Evolutionary conservation across 805 yeast genomes (phyloP).

Genomic region (Candida germanica): DNA sequence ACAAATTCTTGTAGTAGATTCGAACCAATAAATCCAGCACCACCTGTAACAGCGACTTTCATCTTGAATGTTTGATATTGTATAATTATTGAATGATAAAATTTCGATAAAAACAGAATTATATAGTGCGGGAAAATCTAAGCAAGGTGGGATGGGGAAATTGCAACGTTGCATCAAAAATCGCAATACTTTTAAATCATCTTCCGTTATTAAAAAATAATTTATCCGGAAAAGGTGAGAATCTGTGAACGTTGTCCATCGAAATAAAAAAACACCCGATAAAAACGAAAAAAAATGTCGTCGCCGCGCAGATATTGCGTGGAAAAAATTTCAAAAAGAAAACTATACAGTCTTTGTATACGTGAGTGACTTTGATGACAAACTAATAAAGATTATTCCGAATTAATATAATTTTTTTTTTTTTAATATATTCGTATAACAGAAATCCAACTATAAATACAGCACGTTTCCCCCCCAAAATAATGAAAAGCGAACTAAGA

Average conservation of each 20-base stretch:
- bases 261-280: not conserved
- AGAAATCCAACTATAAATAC: constrained; percentile 6
- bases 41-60: constrained; percentile 48
- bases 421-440: too few relatives aligned
- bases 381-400: constrained; percentile 2
- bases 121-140: too few relatives aligned
- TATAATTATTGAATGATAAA: too few relatives aligned
- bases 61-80: constrained; percentile 1
- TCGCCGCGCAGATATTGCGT: not conserved
- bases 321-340: constrained; percentile 5
- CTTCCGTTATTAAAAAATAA: too few relatives aligned
- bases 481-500: constrained; percentile 15
- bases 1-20: constrained; percentile 40
- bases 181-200: too few relatives aligned
- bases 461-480: constrained; percentile 3
- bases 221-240: not conserved
- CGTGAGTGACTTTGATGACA: too few relatives aligned
- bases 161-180: not conserved
- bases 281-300: constrained; percentile 8
- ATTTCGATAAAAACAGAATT: too few relatives aligned
- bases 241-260: not conserved
- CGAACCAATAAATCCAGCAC: constrained; percentile 57
- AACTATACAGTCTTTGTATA: too few relatives aligned
- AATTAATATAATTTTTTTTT: too few relatives aligned
- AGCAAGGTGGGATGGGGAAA: too few relatives aligned